Evolutionary conservation across 768 basidiomycete genomes (phyloP).

Genomic region (Tricholoma sp.): DNA sequence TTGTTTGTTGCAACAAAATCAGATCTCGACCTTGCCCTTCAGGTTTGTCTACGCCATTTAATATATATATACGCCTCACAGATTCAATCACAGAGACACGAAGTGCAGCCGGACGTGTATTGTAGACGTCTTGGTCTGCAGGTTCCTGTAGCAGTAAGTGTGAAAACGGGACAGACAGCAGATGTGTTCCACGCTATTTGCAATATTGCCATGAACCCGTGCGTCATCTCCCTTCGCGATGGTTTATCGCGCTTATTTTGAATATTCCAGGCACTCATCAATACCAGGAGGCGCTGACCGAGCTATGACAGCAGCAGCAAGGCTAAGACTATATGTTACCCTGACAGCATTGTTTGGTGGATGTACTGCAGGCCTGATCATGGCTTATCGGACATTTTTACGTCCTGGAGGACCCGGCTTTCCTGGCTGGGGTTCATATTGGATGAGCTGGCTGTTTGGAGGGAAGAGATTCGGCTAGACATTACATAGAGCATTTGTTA

Average conservation of each 20-base stretch:
- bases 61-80: neutral
- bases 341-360: conserved; percentile 72
- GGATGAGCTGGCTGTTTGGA: conserved; percentile 66
- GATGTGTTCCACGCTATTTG: conserved; percentile 88
- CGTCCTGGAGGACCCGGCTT: conserved; percentile 52
- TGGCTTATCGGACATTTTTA: conserved; percentile 65
- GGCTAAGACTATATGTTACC: conserved; percentile 67
- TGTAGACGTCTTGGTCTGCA: conserved; percentile 85
- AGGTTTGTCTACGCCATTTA: conserved; percentile 43
- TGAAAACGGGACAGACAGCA: conserved; percentile 78
- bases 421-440: conserved; percentile 52
- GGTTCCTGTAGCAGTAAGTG: conserved; percentile 92
- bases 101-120: conserved; percentile 98
- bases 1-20: conserved; percentile 99
- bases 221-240: conserved; percentile 25
- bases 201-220: conserved; percentile 85
- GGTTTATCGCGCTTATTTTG: neutral
- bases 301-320: conserved; percentile 62
- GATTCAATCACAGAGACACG: conserved; percentile 64
- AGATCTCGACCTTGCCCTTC: conserved; percentile 93
- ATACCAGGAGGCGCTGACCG: conserved; percentile 86
- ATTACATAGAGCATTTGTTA: conserved; percentile 5
- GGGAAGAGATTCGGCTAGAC: conserved; percentile 32
- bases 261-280: conserved; percentile 42
- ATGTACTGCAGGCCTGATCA: conserved; percentile 63